Base-by-base conservation (phyloP, 306 rosid species). In the Quercus engelmannii region DNA sequence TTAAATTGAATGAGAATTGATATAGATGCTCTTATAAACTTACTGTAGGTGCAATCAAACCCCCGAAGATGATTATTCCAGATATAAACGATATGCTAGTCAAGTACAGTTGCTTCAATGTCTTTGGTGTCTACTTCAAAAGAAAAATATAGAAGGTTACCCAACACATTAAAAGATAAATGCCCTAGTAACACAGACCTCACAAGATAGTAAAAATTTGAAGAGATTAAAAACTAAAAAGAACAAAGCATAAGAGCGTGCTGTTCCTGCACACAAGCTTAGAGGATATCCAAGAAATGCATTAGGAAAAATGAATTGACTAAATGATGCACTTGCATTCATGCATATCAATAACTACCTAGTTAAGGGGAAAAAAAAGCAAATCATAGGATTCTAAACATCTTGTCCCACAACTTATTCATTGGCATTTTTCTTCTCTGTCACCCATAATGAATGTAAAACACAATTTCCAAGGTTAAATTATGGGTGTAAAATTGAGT, bases 1-100 rank as follows among this genome's bases (percentile, higher is more conserved):
- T 41, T 63, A 64, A 73, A 72, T 10, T 46, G 43, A 74, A 21
- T 55, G 49, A 77, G 54, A 58, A 43, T 23, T n/a, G 33, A 55
- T 75, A 23, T 4, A 62, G 18, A 69, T 10, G 69, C 15, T 25
- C 68, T 62, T 14, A 81, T 25, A 70, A 76, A 80, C 89, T 90
- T 91, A 95, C 99, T 63, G 92, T 89, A 3, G 99, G 99, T 70
- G 98, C 98, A 80, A 95, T 86, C 69, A 95, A 85, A 76, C 97
- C 98, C 33, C 99, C 99, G 74, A 95, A 95, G 54, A 90, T 83
- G 81, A 95, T 91, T 85, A 91, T 85, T 33, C 88, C 95, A 56
- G 92, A 86, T 73, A 91, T 88, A 82, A 95, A 62, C 20, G 95
- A 85, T 15, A 79, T 38, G 71, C 99, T 88, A 38, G 97, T 92